Conservation (phyloP, 345 rosid species). For the Sonneratia alba region DNA sequence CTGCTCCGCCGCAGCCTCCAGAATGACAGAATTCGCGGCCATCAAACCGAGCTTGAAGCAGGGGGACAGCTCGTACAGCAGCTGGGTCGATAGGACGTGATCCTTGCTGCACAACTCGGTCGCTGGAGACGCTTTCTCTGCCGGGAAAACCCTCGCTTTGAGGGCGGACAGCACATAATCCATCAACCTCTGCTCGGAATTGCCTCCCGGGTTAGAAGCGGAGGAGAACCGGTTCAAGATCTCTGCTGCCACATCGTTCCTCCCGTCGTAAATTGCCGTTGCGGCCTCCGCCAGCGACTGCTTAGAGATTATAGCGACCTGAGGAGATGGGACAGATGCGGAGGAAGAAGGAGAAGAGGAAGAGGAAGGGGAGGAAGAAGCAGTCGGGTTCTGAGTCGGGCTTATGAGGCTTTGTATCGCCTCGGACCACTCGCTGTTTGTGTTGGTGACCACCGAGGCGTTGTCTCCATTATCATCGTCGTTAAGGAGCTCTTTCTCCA, state of each 20-base stretch:
- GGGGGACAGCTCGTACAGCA: slow-evolving; percentile 60
- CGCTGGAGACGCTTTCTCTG: slow-evolving; percentile 42
- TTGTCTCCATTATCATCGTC: slow-evolving; percentile 53
- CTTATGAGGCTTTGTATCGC: slow-evolving; percentile 51
- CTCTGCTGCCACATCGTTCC: slow-evolving; percentile 47
- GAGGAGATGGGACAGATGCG: slow-evolving; percentile 54
- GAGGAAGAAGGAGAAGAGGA: slow-evolving; percentile 63
- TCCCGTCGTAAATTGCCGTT: slow-evolving; percentile 63
- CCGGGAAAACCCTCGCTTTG: slow-evolving; percentile 45
- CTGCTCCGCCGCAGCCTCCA: slow-evolving; percentile 48
- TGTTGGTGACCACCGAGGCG: slow-evolving; percentile 59
- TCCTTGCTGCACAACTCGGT: slow-evolving; percentile 50
- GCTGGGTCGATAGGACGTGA: slow-evolving; percentile 45
- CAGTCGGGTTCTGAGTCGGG: slow-evolving; percentile 29
- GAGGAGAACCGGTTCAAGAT: slow-evolving; percentile 48
- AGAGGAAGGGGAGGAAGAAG: slow-evolving; percentile 39
- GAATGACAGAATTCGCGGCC: slow-evolving; percentile 82
- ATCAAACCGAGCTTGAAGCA: slow-evolving; percentile 75
- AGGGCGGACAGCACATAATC: slow-evolving; percentile 56
- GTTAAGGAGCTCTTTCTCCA: slow-evolving; percentile 70
- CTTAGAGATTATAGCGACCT: slow-evolving; percentile 36
- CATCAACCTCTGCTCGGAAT: slow-evolving; percentile 64
- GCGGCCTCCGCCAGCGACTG: slow-evolving; percentile 63
- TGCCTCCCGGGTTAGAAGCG: slow-evolving; percentile 38
- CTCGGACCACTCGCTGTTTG: slow-evolving; percentile 77